phyloP scores from a whole-genome alignment of 352 stramenopile genomes.

The Ophiocytium majus region DNA sequence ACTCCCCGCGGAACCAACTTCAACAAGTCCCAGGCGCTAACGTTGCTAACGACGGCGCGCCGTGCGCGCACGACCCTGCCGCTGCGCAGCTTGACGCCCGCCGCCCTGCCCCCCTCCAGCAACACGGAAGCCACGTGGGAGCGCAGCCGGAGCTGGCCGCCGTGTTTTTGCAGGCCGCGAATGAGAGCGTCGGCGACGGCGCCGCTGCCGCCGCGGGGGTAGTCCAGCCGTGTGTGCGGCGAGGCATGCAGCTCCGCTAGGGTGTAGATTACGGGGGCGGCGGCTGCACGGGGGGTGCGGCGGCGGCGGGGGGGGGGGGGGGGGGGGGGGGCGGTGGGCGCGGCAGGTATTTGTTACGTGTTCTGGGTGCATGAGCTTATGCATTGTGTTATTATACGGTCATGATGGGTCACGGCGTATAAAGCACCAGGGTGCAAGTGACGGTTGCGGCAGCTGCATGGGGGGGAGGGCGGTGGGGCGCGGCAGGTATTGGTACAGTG shows the following conservation, averaged over 20 bases:
- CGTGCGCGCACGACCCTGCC: constrained; percentile 59
- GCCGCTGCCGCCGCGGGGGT: constrained; percentile 65
- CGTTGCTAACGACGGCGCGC: constrained; percentile 69
- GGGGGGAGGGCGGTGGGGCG: no score
- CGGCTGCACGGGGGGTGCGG: no score
- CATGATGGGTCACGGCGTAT: no score
- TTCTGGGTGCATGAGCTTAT: no score
- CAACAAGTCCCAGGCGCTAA: constrained; percentile 66
- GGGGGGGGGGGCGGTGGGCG: no score
- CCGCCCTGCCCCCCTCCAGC: constrained; percentile 60
- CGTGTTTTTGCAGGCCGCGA: constrained; percentile 38
- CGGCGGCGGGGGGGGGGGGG: no score
- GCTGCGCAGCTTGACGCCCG: constrained; percentile 61
- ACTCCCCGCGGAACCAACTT: constrained; percentile 9
- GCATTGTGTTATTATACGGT: no score
- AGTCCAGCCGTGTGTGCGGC: constrained; percentile 65
- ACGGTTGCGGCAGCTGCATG: no score
- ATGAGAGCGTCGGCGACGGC: constrained; percentile 66
- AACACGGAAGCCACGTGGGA: constrained; percentile 51
- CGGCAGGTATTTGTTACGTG: no score
- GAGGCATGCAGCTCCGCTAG: constrained; percentile 71
- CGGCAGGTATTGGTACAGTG: no score
- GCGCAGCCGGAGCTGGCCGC: constrained; percentile 35
- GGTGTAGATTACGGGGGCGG: constrained; percentile 71
- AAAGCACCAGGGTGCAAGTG: no score